These are phyloP conservation scores for Exophiala xenobiotica DNA, from an alignment of 2,329 filamentous ascomycete species.

Conservation along the genomic window DNA sequence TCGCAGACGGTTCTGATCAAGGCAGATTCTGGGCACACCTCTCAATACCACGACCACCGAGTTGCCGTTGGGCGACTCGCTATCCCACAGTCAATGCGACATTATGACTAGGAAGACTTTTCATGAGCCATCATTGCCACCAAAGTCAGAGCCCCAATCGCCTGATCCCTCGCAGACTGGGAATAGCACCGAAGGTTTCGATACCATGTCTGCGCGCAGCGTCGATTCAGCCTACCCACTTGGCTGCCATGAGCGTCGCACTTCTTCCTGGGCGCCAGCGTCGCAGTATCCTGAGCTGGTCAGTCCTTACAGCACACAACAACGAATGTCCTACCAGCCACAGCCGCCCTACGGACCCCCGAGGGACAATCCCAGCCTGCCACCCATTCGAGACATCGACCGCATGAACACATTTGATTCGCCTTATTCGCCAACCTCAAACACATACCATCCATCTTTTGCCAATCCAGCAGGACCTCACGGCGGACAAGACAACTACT, in stretches of 20 bases:
- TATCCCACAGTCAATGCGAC: background rate
- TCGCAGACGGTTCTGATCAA: conserved; percentile 2
- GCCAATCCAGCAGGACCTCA: background rate
- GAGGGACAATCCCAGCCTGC: conserved; percentile 14
- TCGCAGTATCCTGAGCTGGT: conserved; percentile 18
- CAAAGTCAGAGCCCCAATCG: conserved; percentile 19
- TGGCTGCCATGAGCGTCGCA: conserved; percentile 16
- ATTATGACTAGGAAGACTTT: conserved; percentile 15
- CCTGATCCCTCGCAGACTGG: conserved; percentile 18
- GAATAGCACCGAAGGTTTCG: conserved; percentile 15
- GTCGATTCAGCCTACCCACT: conserved; percentile 19
- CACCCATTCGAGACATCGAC: conserved; percentile 20
- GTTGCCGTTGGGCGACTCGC: background rate
- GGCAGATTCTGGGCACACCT: conserved; percentile 1
- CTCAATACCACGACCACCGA: background rate
- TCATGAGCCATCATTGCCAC: conserved; percentile 12
- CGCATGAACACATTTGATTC: conserved; percentile 10
- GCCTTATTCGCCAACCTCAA: conserved; percentile 8
- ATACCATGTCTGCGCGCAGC: conserved; percentile 23
- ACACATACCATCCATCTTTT: conserved; percentile 13
- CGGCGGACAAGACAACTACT: conserved; percentile 6
- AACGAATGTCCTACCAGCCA: conserved; percentile 11
- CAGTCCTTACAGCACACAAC: conserved; percentile 12
- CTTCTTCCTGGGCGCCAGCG: conserved; percentile 18
- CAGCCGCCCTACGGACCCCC: conserved; percentile 11